phyloP scores from a whole-genome alignment of 495 filamentous ascomycete genomes.

The Friedmanniomyces simplex region DNA sequence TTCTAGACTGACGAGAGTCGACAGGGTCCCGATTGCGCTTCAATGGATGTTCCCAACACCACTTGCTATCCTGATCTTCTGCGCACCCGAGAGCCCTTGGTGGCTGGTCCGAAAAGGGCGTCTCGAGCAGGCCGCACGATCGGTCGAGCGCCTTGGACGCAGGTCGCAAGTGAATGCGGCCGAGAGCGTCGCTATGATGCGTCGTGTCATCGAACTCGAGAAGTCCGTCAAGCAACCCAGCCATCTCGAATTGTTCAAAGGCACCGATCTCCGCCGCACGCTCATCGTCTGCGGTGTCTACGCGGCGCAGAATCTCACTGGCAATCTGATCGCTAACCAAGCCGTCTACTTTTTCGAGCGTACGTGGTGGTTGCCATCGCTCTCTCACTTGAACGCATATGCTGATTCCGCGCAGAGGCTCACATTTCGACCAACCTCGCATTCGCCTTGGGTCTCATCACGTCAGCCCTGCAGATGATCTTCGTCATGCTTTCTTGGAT shows the following conservation, averaged over 20 bases:
- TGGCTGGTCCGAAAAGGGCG: slow-evolving; percentile 68
- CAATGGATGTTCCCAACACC: slow-evolving; percentile 85
- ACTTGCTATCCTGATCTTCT: slow-evolving; percentile 56
- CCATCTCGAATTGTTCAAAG: slow-evolving; percentile 66
- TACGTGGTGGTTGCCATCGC: slow-evolving; percentile 1
- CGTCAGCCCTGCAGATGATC: slow-evolving; percentile 40
- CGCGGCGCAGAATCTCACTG: slow-evolving; percentile 26
- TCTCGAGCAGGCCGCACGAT: slow-evolving; percentile 55
- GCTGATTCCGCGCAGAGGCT: slow-evolving; percentile 24
- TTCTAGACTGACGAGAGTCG: background rate
- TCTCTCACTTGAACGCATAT: slow-evolving; percentile 11
- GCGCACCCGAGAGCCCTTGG: slow-evolving; percentile 72
- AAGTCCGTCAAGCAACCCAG: slow-evolving; percentile 59
- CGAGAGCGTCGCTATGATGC: slow-evolving; percentile 77
- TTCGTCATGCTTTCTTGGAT: slow-evolving; percentile 46
- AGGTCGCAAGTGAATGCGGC: slow-evolving; percentile 51
- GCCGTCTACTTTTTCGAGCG: slow-evolving; percentile 39
- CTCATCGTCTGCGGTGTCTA: slow-evolving; percentile 30
- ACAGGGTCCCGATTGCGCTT: slow-evolving; percentile 24
- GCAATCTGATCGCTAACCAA: slow-evolving; percentile 28
- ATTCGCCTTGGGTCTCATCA: slow-evolving; percentile 44
- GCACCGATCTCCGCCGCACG: slow-evolving; percentile 61
- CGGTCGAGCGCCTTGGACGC: slow-evolving; percentile 49
- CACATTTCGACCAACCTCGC: slow-evolving; percentile 41
- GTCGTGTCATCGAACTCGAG: slow-evolving; percentile 67